phyloP scores from a whole-genome alignment of 2,329 filamentous ascomycete species.

The Aspergillus felis region DNA sequence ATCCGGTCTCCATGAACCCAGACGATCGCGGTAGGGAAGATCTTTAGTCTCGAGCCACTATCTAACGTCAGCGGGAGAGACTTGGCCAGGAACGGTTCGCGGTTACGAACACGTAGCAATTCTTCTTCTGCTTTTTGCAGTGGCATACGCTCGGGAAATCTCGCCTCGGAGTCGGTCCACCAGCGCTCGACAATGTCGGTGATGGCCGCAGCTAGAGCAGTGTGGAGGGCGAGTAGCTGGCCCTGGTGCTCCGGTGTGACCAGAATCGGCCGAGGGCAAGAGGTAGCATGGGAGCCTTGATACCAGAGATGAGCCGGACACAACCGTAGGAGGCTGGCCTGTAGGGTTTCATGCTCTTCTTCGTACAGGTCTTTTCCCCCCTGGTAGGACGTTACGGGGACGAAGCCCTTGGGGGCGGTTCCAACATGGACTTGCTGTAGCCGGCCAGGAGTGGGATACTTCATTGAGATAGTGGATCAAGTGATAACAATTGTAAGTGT shows the following conservation, averaged over 20 bases:
- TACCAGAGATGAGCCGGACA: not conserved
- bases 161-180: constrained; percentile 21
- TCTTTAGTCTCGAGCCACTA: constrained; percentile 1
- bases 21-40: constrained; percentile 1
- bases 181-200: constrained; percentile 27
- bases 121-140: constrained; percentile 24
- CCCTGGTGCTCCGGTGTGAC: not conserved
- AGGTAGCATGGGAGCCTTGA: not conserved
- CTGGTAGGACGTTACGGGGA: not conserved
- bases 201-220: constrained; percentile 19
- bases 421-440: constrained; percentile 3
- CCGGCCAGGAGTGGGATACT: not conserved
- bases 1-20: constrained; percentile 27
- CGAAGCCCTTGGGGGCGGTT: not conserved
- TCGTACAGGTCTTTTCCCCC: not conserved
- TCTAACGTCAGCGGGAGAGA: not conserved
- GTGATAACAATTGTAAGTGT: too few relatives aligned
- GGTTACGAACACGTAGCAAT: constrained; percentile 15
- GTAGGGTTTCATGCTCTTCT: constrained; percentile 1
- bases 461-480: not conserved
- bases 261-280: constrained; percentile 3
- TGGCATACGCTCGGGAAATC: constrained; percentile 25
- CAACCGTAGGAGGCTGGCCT: not conserved
- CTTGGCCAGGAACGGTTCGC: not conserved
- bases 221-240: constrained; percentile 11